Conservation (phyloP, 139 green algal species). For the Chlorella sp. region DNA sequence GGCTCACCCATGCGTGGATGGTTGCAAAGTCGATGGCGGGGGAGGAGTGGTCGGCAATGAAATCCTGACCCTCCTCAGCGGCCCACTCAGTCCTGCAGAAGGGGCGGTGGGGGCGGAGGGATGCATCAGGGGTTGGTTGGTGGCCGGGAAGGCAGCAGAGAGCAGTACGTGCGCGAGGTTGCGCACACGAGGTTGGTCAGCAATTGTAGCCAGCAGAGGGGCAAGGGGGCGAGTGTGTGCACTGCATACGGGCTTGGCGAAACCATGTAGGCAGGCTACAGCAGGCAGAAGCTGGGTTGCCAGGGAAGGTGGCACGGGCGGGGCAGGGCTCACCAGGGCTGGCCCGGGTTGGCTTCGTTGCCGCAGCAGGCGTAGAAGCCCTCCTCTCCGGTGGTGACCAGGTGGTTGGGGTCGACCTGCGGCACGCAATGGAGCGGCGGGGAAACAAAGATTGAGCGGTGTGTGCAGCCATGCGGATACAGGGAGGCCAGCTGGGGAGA, state of each 20-base stretch:
- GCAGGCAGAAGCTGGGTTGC: neutral
- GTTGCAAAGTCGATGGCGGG: constrained; percentile 61
- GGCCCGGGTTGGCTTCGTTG: constrained; percentile 43
- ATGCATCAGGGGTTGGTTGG: no score
- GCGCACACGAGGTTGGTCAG: no score
- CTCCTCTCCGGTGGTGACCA: constrained; percentile 64
- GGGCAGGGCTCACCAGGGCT: neutral
- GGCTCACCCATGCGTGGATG: constrained; percentile 58
- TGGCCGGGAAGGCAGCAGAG: no score
- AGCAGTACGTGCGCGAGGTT: no score
- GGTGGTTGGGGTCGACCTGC: constrained; percentile 64
- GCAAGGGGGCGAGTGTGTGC: no score
- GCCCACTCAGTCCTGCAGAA: constrained; percentile 38
- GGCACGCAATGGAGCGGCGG: neutral
- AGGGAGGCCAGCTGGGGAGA: no score
- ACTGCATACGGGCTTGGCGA: no score
- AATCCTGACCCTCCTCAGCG: constrained; percentile 54
- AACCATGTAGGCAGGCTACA: neutral
- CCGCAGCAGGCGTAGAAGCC: constrained; percentile 64
- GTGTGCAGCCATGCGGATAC: no score
- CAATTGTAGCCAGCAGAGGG: no score
- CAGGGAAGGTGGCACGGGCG: neutral
- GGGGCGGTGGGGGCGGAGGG: no score
- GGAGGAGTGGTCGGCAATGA: constrained; percentile 52
- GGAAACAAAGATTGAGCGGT: no score